Percentiles rank a stretch among this genome's conserved stretches.
phyloP scores from a whole-genome alignment of 106 monocot species.

The Acorus gramineus region DNA sequence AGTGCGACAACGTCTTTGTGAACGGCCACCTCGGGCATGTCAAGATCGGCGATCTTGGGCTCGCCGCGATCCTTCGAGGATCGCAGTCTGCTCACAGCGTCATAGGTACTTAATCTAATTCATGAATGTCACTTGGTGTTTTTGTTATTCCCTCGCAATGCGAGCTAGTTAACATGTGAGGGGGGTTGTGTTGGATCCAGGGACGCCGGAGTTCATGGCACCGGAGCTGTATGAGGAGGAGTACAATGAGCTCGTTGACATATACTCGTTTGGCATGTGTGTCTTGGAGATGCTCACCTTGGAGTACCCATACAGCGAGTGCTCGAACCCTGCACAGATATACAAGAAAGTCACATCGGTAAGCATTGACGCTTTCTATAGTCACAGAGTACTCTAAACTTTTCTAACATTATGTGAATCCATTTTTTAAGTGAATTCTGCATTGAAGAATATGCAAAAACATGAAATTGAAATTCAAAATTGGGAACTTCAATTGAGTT shows the following conservation, averaged over 20 bases:
- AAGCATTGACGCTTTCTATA: neutral
- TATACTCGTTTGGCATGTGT: constrained; percentile 98
- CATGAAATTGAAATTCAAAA: no score
- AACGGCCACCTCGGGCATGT: constrained; percentile 93
- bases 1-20: constrained; percentile 94
- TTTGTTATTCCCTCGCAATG: no score
- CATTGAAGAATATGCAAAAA: no score
- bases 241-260: constrained; percentile 84
- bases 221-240: constrained; percentile 97
- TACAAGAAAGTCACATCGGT: constrained; percentile 94
- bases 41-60: constrained; percentile 95
- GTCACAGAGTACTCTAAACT: no score
- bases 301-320: constrained; percentile 94
- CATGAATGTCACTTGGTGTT: no score
- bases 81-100: constrained; percentile 77
- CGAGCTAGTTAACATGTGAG: no score
- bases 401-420: no score
- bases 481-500: no score
- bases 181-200: constrained; percentile 17
- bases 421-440: no score
- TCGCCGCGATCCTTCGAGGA: constrained; percentile 72
- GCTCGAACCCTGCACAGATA: constrained; percentile 95
- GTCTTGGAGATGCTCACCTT: constrained; percentile 88
- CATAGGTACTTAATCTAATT: constrained; percentile 27
- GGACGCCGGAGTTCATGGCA: constrained; percentile 99